A percentile compares a stretch with the other conserved stretches of the same genome.
phyloP scores from a whole-genome alignment of 306 rosid genomes.

The Macrotyloma uniflorum region DNA sequence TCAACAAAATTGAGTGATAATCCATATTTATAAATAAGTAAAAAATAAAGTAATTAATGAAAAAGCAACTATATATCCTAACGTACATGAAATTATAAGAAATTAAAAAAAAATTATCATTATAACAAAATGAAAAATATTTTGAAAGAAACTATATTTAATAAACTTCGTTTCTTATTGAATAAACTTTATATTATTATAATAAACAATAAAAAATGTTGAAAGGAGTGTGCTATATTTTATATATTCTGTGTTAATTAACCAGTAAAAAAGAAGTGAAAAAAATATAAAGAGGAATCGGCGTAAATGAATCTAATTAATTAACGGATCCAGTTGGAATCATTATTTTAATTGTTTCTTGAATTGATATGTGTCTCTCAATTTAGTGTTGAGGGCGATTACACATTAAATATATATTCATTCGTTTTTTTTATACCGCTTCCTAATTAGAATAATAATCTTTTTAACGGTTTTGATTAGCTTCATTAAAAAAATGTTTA shows the following conservation, averaged over 20 bases:
- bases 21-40: too few species aligned
- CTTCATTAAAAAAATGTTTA: neutral
- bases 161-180: neutral
- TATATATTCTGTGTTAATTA: neutral
- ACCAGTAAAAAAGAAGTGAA: neutral
- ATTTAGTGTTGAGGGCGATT: neutral
- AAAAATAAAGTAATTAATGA: too few species aligned
- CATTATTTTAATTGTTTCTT: neutral
- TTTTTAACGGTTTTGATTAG: neutral
- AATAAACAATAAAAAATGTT: neutral
- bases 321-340: neutral
- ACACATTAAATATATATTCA: neutral
- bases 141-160: too few species aligned
- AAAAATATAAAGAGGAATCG: conserved; percentile 2
- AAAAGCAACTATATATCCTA: too few species aligned
- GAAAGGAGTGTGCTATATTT: neutral
- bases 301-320: conserved; percentile 25
- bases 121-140: too few species aligned
- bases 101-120: too few species aligned
- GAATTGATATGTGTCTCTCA: neutral
- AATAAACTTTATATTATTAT: neutral
- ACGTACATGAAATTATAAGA: too few species aligned
- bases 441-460: neutral
- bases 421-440: neutral
- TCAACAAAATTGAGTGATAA: too few species aligned